These are phyloP conservation scores for Microsporum canis DNA, from an alignment of 2,329 filamentous ascomycete species.

Conservation along the genomic window DNA sequence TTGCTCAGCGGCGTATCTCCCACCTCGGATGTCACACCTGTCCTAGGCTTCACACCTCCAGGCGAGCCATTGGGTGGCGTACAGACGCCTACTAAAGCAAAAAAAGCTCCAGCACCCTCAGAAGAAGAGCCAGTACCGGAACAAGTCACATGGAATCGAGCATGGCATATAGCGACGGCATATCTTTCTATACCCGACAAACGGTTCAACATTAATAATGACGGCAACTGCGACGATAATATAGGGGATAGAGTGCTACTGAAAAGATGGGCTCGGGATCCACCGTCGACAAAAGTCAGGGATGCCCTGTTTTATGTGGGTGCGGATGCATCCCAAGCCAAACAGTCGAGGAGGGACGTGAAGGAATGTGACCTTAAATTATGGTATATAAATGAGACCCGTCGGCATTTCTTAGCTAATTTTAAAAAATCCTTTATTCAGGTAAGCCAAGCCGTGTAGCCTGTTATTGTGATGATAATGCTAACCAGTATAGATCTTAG, in stretches of 20 bases:
- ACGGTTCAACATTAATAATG: slow-evolving; percentile 19
- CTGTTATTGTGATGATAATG: neutral
- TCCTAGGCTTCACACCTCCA: slow-evolving; percentile 15
- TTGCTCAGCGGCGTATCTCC: slow-evolving; percentile 25
- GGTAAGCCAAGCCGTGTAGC: slow-evolving; percentile 19
- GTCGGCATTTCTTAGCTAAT: slow-evolving; percentile 33
- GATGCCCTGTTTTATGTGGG: slow-evolving; percentile 28
- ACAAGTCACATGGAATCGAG: slow-evolving; percentile 28
- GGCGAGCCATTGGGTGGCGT: slow-evolving; percentile 12
- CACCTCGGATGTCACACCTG: slow-evolving; percentile 18
- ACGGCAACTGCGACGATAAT: slow-evolving; percentile 6
- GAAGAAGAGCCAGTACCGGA: slow-evolving; percentile 18
- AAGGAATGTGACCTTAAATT: slow-evolving; percentile 25
- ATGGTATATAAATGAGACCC: slow-evolving; percentile 36
- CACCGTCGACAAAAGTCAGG: slow-evolving; percentile 21
- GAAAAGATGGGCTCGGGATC: slow-evolving; percentile 23
- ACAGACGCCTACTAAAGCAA: neutral
- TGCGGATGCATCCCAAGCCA: slow-evolving; percentile 15
- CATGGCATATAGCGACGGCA: slow-evolving; percentile 32
- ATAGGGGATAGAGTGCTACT: slow-evolving; percentile 21
- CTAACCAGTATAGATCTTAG: neutral
- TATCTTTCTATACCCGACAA: slow-evolving; percentile 31
- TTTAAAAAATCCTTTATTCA: slow-evolving; percentile 24
- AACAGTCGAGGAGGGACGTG: slow-evolving; percentile 10
- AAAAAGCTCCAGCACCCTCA: neutral